These are phyloP conservation scores for Arthroderma sp. DNA, from an alignment of 2,329 filamentous ascomycete genomes.

Conservation along the genomic window DNA sequence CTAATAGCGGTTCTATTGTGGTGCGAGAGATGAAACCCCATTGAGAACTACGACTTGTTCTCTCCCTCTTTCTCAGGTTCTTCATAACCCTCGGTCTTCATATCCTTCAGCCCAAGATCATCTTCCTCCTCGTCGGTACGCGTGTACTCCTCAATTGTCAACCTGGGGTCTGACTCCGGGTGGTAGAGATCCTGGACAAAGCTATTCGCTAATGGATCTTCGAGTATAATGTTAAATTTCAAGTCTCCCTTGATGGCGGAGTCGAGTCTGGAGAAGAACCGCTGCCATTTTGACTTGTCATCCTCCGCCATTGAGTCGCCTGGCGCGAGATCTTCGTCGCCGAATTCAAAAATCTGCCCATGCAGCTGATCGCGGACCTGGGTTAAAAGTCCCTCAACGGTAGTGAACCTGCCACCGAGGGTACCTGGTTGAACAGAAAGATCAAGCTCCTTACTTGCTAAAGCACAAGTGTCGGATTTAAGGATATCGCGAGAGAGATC, in stretches of 20 bases:
- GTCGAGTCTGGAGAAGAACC: slow-evolving; percentile 67
- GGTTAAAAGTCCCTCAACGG: slow-evolving; percentile 82
- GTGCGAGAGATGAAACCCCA: no score
- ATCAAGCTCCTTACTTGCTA: slow-evolving; percentile 75
- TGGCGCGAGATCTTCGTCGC: slow-evolving; percentile 42
- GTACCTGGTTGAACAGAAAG: slow-evolving; percentile 86
- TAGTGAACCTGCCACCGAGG: slow-evolving; percentile 90
- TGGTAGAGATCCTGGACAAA: slow-evolving; percentile 80
- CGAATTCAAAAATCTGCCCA: slow-evolving; percentile 70
- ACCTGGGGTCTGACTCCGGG: slow-evolving; percentile 70
- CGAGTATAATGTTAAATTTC: slow-evolving; percentile 69
- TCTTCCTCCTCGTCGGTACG: slow-evolving; percentile 88
- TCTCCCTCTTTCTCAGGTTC: slow-evolving; percentile 19
- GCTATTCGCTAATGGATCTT: slow-evolving; percentile 80
- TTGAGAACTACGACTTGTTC: background rate
- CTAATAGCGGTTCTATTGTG: no score
- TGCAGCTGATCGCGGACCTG: slow-evolving; percentile 85
- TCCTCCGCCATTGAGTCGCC: slow-evolving; percentile 62
- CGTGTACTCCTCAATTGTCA: slow-evolving; percentile 69
- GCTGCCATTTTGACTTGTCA: slow-evolving; percentile 60
- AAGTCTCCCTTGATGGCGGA: slow-evolving; percentile 66
- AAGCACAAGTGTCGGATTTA: slow-evolving; percentile 83
- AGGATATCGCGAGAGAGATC: slow-evolving; percentile 88
- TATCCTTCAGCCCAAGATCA: slow-evolving; percentile 77
- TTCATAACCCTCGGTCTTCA: slow-evolving; percentile 83